Evolutionary conservation across 2,329 filamentous ascomycete species (phyloP), one percentile per base, ranked within the genome.

Genomic region (Ophiostoma populinum): DNA sequence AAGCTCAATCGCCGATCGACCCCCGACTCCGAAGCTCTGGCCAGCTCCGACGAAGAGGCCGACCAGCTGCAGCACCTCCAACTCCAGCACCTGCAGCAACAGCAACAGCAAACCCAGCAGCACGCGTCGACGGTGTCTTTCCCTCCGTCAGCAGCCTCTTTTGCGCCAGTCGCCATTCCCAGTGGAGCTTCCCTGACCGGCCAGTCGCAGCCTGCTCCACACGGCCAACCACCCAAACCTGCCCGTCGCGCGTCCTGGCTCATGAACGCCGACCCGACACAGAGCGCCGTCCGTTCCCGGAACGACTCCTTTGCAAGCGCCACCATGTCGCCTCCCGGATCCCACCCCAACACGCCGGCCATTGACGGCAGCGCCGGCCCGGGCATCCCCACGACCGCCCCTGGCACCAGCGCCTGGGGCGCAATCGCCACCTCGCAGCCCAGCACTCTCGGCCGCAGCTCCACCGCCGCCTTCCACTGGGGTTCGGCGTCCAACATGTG

Each of bases 21-120:
- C 2, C 87, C 87, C 16, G 90, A 95, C 51, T 94, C 86, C 4
- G 87, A 95, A 52, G 87, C 82, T 34, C 62, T 95, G 40, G 85
- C 80, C 35, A 95, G 87, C 45, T 94, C 86, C 10, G 90, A 95
- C 54, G 90, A 95, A 53, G 90, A 98, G 55, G 67, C 63, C 38
- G 80, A 93, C 41, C 65, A 73, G 50, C 21, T 16, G 12, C 32
- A 16, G 20, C 32, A 5, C 19, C 26, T 12, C 5, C 26, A 9
- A 3, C 27, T 15, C 18, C 24, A 12, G 29, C 29, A 17, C n/a
- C 35, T 24, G 34, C 31, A 18, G 25, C 38, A 4, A 5, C 22
- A 3, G 7, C 5, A 10, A 30, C 54, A 51, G 47, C 57, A 57
- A 3, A 28, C 21, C 11, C 11, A n/a, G 12, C 24, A n/a, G n/a